phyloP scores from a whole-genome alignment of 2,329 filamentous ascomycete genomes.

The Cytospora paraplurivora region DNA sequence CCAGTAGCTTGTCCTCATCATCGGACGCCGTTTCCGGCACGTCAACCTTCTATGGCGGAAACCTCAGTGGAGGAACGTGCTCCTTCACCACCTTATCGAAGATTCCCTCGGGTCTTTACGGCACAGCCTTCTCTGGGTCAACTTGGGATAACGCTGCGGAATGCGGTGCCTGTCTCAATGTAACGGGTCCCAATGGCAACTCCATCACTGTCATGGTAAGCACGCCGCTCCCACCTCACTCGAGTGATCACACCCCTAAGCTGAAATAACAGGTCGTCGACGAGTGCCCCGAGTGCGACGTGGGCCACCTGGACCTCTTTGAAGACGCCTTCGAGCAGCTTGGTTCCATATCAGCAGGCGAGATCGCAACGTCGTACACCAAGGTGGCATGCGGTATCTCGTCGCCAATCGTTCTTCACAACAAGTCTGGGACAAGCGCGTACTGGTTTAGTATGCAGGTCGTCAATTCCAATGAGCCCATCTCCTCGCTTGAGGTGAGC shows the following conservation, averaged over 20 bases:
- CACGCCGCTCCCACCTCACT: not conserved
- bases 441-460: constrained; percentile 61
- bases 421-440: constrained; percentile 47
- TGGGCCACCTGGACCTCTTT: constrained; percentile 49
- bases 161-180: constrained; percentile 64
- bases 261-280: constrained; percentile 44
- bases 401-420: constrained; percentile 45
- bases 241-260: constrained; percentile 5
- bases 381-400: constrained; percentile 46
- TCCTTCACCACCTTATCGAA: constrained; percentile 62
- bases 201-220: constrained; percentile 65
- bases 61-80: constrained; percentile 62
- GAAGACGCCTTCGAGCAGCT: constrained; percentile 44
- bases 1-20: not conserved
- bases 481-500: constrained; percentile 61
- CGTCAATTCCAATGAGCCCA: constrained; percentile 60
- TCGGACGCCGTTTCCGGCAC: constrained; percentile 37
- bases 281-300: constrained; percentile 46
- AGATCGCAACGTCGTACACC: constrained; percentile 41
- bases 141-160: constrained; percentile 58
- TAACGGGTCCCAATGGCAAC: constrained; percentile 59
- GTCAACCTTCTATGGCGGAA: constrained; percentile 58
- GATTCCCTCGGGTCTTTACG: constrained; percentile 59
- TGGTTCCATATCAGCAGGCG: constrained; percentile 40
- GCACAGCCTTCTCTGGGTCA: constrained; percentile 61